These are phyloP conservation scores for Fusarium gaditjirri DNA, from an alignment of 2,329 filamentous ascomycete species.

Conservation along the genomic window DNA sequence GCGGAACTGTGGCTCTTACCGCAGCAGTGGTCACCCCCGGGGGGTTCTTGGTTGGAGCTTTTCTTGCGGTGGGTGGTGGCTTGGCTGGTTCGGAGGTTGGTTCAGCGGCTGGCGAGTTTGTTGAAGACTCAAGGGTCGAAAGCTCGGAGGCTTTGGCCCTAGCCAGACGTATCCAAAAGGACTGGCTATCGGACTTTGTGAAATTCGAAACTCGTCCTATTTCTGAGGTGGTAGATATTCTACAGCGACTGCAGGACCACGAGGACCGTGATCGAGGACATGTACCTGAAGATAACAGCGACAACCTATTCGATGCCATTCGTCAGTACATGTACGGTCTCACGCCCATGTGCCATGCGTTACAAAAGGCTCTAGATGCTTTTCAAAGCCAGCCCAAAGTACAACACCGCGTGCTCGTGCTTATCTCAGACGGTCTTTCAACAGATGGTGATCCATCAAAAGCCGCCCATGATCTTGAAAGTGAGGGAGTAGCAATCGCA, in stretches of 20 bases:
- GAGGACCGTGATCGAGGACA: accelerated
- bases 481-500: neutral
- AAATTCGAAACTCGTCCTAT: neutral
- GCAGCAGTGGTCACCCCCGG: too few species aligned
- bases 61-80: too few species aligned
- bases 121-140: neutral
- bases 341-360: accelerated
- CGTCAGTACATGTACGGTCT: neutral
- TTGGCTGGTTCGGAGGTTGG: too few species aligned
- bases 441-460: neutral
- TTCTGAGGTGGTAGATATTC: neutral
- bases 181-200: neutral
- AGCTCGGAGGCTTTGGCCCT: accelerated
- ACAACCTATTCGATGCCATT: neutral
- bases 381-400: neutral
- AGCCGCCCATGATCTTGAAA: neutral
- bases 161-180: accelerated
- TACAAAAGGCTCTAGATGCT: accelerated
- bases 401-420: neutral
- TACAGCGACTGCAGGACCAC: neutral
- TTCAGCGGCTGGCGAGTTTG: neutral
- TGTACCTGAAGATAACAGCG: neutral
- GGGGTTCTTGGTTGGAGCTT: too few species aligned
- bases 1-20: too few species aligned
- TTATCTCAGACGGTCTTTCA: neutral